Evolutionary conservation across 768 basidiomycete genomes (phyloP).

Genomic region (Tulasnella calospora): DNA sequence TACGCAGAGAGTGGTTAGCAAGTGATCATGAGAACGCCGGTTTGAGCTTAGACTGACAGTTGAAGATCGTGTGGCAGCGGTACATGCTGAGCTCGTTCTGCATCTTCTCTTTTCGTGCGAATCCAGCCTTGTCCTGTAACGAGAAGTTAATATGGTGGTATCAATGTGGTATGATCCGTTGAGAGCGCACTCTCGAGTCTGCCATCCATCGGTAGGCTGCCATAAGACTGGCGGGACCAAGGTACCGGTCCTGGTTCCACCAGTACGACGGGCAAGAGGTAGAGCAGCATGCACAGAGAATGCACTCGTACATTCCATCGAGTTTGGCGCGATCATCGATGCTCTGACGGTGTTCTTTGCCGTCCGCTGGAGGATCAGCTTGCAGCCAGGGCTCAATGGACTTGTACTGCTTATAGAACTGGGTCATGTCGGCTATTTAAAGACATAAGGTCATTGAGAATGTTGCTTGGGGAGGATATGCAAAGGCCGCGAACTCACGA

Average conservation of each 20-base stretch:
- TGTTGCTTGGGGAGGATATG: slow-evolving; percentile 19
- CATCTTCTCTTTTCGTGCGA: slow-evolving; percentile 81
- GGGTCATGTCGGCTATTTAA: slow-evolving; percentile 57
- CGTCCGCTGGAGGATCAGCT: slow-evolving; percentile 83
- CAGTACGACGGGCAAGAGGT: slow-evolving; percentile 97
- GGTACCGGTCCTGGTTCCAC: slow-evolving; percentile 99
- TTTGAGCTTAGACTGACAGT: slow-evolving; percentile 50
- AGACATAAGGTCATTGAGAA: background rate
- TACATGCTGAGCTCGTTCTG: slow-evolving; percentile 96
- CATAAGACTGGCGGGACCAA: slow-evolving; percentile 95
- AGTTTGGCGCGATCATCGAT: slow-evolving; percentile 90
- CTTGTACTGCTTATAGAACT: slow-evolving; percentile 99
- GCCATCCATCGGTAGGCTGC: slow-evolving; percentile 98
- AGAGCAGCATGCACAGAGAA: slow-evolving; percentile 94
- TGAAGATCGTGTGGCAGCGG: slow-evolving; percentile 98
- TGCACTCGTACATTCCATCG: slow-evolving; percentile 96
- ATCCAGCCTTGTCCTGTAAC: slow-evolving; percentile 64
- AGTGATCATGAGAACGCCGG: background rate
- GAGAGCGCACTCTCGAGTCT: slow-evolving; percentile 71
- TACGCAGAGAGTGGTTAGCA: slow-evolving; percentile 31
- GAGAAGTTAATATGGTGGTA: slow-evolving; percentile 3
- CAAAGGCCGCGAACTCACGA: slow-evolving; percentile 45
- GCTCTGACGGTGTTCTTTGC: slow-evolving; percentile 80
- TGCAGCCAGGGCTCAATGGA: slow-evolving; percentile 95
- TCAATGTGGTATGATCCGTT: background rate